Base-by-base conservation (phyloP, 768 basidiomycete species). In the Zangia roseola region DNA sequence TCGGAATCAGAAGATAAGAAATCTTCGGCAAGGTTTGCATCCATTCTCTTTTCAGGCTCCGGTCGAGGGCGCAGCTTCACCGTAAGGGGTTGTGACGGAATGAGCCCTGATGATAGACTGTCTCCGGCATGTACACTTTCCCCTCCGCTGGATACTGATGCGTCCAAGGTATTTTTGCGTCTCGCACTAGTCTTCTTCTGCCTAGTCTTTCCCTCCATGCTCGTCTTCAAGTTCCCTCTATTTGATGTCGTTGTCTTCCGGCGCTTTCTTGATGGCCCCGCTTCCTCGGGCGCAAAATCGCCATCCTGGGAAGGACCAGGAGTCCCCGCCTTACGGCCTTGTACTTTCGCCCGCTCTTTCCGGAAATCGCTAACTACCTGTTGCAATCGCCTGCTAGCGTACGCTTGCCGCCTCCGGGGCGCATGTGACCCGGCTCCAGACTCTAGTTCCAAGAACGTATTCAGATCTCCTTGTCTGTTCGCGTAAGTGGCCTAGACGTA, bases 351-450 rank as follows among this genome's bases (percentile, higher is more conserved):
- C 40, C 59, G 70, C 53, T 71, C 60, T 52, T 82, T 86, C 47
- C 89, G 77, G 62, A 87, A 90, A 50, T 89, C 88, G 23, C 81
- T 75, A n/a, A 93, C 85, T 9, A 92, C 87, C 62, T 91, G 78
- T 63, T 95, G 90, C 49, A 97, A 70, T 8, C 94, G 81, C 68
- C 91, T 94, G 65, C 88, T 91, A 4, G 86, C 71, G 57, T 94
- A 94, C 5, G 84, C 88, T 55, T 89, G 86, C 31, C 88, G 80
- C 61, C 86, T 83, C 34, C 87, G 77, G 1, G 94, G 94, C 6
- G 84, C 91, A 58, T 78, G 74, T 37, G 82, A 81, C 16, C 85
- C 88, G 50, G 76, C 78, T 6, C 86, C 88, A 6, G 78, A 71
- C 12, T 79, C 76, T 4, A 86, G 71, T 56, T 88, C 88, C 60